phyloP scores from a whole-genome alignment of 2,329 filamentous ascomycete species.

The Rachicladosporium sp. region DNA sequence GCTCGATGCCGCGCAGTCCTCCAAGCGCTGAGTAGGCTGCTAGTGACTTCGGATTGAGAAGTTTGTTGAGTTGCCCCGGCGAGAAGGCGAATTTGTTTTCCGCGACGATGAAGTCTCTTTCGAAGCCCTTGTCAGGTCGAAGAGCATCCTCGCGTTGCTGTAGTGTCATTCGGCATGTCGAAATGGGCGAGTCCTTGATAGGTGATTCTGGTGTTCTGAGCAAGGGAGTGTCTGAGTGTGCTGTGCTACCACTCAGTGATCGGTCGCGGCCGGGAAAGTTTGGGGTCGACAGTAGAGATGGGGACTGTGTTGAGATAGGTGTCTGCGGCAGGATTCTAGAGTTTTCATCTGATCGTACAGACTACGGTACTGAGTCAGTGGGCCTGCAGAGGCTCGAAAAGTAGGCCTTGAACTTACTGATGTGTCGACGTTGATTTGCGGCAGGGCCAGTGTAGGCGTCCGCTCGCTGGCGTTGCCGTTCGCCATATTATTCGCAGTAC shows the following conservation, averaged over 20 bases:
- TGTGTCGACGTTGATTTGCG: slow-evolving; percentile 6
- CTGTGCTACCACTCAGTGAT: slow-evolving; percentile 5
- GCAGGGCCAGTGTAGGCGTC: slow-evolving; percentile 3
- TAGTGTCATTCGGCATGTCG: slow-evolving; percentile 1
- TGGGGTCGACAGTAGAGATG: slow-evolving; percentile 4
- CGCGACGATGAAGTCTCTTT: slow-evolving; percentile 62
- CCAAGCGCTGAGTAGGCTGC: slow-evolving; percentile 64
- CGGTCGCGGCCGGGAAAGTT: slow-evolving; percentile 3
- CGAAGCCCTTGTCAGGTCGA: slow-evolving; percentile 61
- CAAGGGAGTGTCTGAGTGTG: slow-evolving; percentile 6
- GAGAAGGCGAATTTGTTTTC: slow-evolving; percentile 78
- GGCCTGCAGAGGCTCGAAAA: neutral
- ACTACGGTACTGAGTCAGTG: neutral
- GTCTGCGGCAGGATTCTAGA: slow-evolving; percentile 1
- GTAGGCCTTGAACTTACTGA: slow-evolving; percentile 3
- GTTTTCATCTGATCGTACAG: slow-evolving; percentile 1
- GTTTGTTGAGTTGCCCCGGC: slow-evolving; percentile 67
- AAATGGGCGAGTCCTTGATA: neutral
- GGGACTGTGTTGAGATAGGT: slow-evolving; percentile 1
- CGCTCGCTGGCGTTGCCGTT: slow-evolving; percentile 3
- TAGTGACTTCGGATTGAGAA: slow-evolving; percentile 68
- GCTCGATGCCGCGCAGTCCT: slow-evolving; percentile 59
- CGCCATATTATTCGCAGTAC: slow-evolving; percentile 4
- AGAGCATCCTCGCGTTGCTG: slow-evolving; percentile 45
- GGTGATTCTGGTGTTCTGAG: slow-evolving; percentile 4